Evolutionary conservation across 2,329 filamentous ascomycete genomes (phyloP), one percentile per base, ranked within the genome.

Genomic region (Graphilbum ipis-grandicollis): DNA sequence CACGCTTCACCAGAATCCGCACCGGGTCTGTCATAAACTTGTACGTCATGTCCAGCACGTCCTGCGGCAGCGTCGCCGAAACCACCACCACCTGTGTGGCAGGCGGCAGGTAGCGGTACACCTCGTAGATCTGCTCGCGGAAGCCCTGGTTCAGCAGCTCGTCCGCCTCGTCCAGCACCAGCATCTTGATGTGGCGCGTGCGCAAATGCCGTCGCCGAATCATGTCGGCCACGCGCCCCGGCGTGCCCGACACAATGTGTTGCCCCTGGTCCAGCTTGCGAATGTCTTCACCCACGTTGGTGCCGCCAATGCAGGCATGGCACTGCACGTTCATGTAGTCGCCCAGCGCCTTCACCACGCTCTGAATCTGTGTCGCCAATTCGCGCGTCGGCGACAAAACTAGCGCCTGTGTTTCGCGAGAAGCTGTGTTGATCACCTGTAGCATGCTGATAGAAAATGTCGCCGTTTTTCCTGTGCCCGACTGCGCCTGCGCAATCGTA

Each of bases 251-350:
- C 26, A 98, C 90, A 43, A 98, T 88, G 54, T 98, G 90, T 58
- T 93, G 90, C 44, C 90, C 90, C 51, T 96, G 90, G 56, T 96
- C 85, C 43, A 98, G 81, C 63, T 93, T 93, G 56, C 83, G 79
- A 49, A 98, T 98, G 54, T 98, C 90, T 56, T 96, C 90, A 49
- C 90, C 85, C 28, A 98, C 86, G 53, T 93, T 96, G 47, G 90
- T 98, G 42, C 90, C 90, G 47, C 90, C 90, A 51, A 98, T 96
- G 60, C 90, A 98, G 41, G 90, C 88, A 52, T 98, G 90, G 62
- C 90, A 98, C 60, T 98, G 86, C 4, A 98, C 84, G 54, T 94
- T 94, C 90, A 98, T 96, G 67, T 94, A 98, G 60, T 98, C 90
- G 46, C 90, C 90, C n/a, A 98, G 73, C n/a, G 90, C 90, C 76